Base-by-base conservation (phyloP, 345 rosid species). In the Populus davidiana region DNA sequence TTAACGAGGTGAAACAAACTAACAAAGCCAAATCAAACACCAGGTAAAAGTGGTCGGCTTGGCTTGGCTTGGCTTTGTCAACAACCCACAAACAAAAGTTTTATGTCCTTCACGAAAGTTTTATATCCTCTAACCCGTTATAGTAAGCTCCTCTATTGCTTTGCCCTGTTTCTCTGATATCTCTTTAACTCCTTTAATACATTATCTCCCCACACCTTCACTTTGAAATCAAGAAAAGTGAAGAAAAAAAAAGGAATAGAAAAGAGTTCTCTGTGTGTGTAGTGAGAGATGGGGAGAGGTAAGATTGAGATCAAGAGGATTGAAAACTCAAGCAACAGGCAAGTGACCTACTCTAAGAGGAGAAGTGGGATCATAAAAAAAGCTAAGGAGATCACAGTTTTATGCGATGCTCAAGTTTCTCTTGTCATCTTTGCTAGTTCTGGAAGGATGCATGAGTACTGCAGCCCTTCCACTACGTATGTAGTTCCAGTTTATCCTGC, bases 271-370 rank as follows among this genome's bases (percentile, higher is more conserved):
- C 71, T 73, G 39, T 3, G 71, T 10, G 25, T 27, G 4, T 4
- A 31, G 23, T 6, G 33, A 47, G 52, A 86, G 74, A 91, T 91
- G 95, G 97, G 95, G 67, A 87, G 97, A 82, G 97, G 93, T 1
- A 91, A 88, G 86, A 89, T 89, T 73, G 94, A 92, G 89, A 90
- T 92, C 79, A 92, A 89, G 86, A 90, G 92, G 84, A 91, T 91
- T 78, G 97, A 91, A 81, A 92, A 92, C 86, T 76, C 82, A 8
- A 89, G 87, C 86, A 89, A 91, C 84, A 88, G 97, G 86, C 89
- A 88, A n/a, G 90, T 91, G 67, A 91, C 95, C 9, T 92, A 84
- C 80, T 83, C 95, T 5, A 92, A 92, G 90, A 91, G 93, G 71
- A 92, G 87, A 35, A 90, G 77, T 79, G 97, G 95, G 36, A 85